phyloP scores from a whole-genome alignment of 116 monocot genomes.

The Cymodocea nodosa region DNA sequence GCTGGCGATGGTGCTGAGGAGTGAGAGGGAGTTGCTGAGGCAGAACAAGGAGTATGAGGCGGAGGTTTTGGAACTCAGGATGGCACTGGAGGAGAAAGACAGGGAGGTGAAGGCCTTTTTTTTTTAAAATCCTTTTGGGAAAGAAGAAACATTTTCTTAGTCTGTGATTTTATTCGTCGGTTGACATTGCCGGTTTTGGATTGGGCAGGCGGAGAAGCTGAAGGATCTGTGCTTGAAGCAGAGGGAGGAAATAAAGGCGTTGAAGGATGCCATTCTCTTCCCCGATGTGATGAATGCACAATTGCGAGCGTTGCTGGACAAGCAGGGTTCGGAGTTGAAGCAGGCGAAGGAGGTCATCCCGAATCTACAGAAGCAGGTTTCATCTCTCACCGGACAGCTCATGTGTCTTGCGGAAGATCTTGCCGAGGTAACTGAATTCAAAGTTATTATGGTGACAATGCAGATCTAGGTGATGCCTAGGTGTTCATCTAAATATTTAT shows the following conservation, averaged over 20 bases:
- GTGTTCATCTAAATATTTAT: no score
- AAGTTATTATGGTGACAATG: no score
- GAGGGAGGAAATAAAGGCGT: slow-evolving; percentile 72
- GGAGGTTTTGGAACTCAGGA: slow-evolving; percentile 42
- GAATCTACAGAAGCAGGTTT: slow-evolving; percentile 60
- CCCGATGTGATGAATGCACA: slow-evolving; percentile 60
- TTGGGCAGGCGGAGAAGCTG: slow-evolving; percentile 57
- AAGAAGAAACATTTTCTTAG: not conserved
- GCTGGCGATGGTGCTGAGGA: slow-evolving; percentile 88
- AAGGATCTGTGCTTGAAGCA: slow-evolving; percentile 82
- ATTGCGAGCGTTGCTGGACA: slow-evolving; percentile 38
- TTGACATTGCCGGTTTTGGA: not conserved
- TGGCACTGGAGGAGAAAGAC: slow-evolving; percentile 47
- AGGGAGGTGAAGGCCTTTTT: slow-evolving; percentile 23
- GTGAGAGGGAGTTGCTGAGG: slow-evolving; percentile 77
- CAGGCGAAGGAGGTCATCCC: slow-evolving; percentile 73
- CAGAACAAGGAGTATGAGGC: slow-evolving; percentile 61
- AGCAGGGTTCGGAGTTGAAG: slow-evolving; percentile 58
- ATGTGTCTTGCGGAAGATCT: slow-evolving; percentile 66
- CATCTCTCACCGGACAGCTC: slow-evolving; percentile 69
- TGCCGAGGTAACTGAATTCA: slow-evolving; percentile 47
- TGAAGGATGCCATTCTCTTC: slow-evolving; percentile 86
- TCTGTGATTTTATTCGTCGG: not conserved
- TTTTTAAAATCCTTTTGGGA: not conserved
- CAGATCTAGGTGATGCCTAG: no score